Conservation (phyloP, 352 stramenopile species). For the Phytophthora pinifolia region DNA sequence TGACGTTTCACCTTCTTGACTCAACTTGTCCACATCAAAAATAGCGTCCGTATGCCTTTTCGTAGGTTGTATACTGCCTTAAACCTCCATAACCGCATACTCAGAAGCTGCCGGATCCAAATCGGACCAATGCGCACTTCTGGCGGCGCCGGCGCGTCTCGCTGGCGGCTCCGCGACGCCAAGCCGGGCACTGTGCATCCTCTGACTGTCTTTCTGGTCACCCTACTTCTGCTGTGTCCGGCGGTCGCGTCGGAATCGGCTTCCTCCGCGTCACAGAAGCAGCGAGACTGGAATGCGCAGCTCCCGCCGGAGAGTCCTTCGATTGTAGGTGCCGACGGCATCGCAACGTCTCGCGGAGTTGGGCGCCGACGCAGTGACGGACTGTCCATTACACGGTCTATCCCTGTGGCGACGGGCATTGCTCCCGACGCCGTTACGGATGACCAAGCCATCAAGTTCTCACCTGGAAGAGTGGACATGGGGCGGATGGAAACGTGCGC, state of each 20-base stretch:
- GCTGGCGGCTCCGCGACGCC: slow-evolving; percentile 11
- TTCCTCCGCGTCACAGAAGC: slow-evolving; percentile 2
- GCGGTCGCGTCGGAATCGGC: slow-evolving; percentile 7
- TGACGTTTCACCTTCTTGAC: too few relatives aligned
- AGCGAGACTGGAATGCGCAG: slow-evolving; percentile 7
- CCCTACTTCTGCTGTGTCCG: slow-evolving; percentile 20
- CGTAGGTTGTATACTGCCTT: neutral
- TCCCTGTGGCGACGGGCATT: slow-evolving; percentile 7
- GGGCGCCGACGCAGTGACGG: slow-evolving; percentile 33
- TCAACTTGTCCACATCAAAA: slow-evolving; percentile 4
- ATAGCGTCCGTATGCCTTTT: too few relatives aligned
- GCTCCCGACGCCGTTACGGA: slow-evolving; percentile 10
- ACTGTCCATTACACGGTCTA: slow-evolving; percentile 42
- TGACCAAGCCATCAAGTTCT: slow-evolving; percentile 42
- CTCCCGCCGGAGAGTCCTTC: slow-evolving; percentile 24
- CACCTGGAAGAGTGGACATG: slow-evolving; percentile 34
- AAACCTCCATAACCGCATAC: slow-evolving; percentile 20
- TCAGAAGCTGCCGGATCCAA: slow-evolving; percentile 16
- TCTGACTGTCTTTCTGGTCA: slow-evolving; percentile 7
- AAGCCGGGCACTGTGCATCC: slow-evolving; percentile 1
- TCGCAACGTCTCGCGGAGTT: slow-evolving; percentile 21
- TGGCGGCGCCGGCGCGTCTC: slow-evolving; percentile 10
- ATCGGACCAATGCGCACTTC: slow-evolving; percentile 14
- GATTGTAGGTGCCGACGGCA: slow-evolving; percentile 18
- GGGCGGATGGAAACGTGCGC: slow-evolving; percentile 40